Base-by-base conservation (phyloP, 2,329 filamentous ascomycete genomes). In the Talaromyces rugulosus region DNA sequence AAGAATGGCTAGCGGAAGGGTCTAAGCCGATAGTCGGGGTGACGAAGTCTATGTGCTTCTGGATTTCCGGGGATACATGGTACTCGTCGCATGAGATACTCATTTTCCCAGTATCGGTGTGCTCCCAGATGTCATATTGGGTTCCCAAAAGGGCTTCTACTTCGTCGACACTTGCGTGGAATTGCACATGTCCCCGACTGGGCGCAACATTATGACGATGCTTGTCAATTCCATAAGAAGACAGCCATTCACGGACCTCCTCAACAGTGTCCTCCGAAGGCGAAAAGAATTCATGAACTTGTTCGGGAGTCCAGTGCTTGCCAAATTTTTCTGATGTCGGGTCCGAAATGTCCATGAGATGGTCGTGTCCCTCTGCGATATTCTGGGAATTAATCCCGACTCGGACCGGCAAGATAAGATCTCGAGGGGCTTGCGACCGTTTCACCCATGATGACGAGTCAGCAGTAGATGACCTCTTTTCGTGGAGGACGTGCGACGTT, bases 101-200 rank as follows among this genome's bases (percentile, higher is more conserved):
- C 52, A 56, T 18, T 33, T 16, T 53, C 5, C 42, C 31, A 36
- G 59, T 60, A 7, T 56, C 52, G 30, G 9, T 16, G 34, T 60
- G 51, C 30, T 50, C 34, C 28, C 40, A 60, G 51, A 60, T 36
- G 31, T 60, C 30, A 33, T 56, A 60, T 14, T 50, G 36, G 5
- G 58, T 60, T 28, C 36, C 36, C n/a, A 60, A 31, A 33, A 60
- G 52, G 33, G 58, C 44, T 53, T 60, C 58, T 11, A 56, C 30
- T 42, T 60, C 58, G 28, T 60, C 34, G 16, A 60, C 52, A 23
- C 52, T 60, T 27, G 58, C 58, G 27, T 60, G 53, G n/a, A 60
- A 60, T 53, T 60, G 52, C n/a, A 60, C 23, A 42, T 30, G 40
- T 51, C 58, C 34, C 16, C 52, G 42, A 51, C 52, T 42, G 28